Conservation (phyloP, 1,284 basidiomycete genomes). For the Bondarzewia mesenterica region DNA sequence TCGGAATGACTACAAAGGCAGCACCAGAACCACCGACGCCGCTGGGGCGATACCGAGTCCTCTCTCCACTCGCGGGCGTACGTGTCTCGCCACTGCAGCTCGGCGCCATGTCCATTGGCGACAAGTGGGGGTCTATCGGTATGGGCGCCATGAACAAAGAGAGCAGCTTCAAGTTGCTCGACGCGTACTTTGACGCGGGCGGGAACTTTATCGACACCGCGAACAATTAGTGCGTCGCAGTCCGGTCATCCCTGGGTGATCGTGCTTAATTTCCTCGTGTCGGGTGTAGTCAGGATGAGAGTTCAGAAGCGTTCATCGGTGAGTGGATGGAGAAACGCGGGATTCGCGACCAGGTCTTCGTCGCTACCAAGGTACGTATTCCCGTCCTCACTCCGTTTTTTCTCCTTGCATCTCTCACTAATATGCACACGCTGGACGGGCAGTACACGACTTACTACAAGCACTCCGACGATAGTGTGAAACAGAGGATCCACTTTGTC, state of each 20-base stretch:
- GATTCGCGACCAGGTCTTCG: constrained; percentile 37
- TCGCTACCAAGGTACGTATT: constrained; percentile 36
- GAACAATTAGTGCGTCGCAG: constrained; percentile 2
- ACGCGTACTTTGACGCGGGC: not conserved
- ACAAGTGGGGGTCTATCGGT: not conserved
- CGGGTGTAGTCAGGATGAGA: constrained; percentile 23
- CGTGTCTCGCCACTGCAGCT: constrained; percentile 2
- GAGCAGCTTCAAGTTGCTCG: constrained; percentile 4
- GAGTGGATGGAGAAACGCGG: constrained; percentile 35
- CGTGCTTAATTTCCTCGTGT: too few species aligned
- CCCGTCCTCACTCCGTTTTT: not conserved
- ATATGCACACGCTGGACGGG: not conserved
- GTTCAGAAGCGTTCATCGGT: constrained; percentile 34
- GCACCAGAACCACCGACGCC: constrained; percentile 5
- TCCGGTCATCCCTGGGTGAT: not conserved
- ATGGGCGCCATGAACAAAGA: constrained; percentile 4
- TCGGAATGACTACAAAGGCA: too few species aligned
- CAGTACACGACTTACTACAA: constrained; percentile 26
- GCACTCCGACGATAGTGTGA: constrained; percentile 12
- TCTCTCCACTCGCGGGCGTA: not conserved
- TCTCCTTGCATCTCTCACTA: not conserved
- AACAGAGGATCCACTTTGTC: constrained; percentile 21
- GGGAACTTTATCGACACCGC: constrained; percentile 8
- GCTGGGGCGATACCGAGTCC: not conserved
- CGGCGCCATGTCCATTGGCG: constrained; percentile 3